Evolutionary conservation across 2,329 filamentous ascomycete genomes (phyloP).

Genomic region (Ustulina deusta): DNA sequence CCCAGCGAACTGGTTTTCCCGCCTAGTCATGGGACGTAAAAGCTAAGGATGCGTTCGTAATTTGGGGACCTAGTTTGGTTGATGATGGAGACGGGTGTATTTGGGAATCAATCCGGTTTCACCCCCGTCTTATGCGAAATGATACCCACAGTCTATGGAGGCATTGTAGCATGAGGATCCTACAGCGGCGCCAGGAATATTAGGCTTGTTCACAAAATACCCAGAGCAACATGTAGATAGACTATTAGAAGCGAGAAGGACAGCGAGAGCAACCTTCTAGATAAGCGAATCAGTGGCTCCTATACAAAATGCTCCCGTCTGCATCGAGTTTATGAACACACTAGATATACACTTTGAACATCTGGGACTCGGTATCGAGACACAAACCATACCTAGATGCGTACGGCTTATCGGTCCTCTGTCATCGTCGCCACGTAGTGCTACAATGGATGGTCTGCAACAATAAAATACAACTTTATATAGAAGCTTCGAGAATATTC

Average conservation of each 20-base stretch:
- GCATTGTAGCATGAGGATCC: slow-evolving; percentile 16
- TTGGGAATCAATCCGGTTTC: slow-evolving; percentile 10
- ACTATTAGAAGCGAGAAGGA: background rate
- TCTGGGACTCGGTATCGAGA: background rate
- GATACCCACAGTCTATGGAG: slow-evolving; percentile 35
- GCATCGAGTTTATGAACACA: background rate
- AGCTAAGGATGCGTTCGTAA: background rate
- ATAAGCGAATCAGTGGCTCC: background rate
- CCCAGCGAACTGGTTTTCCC: background rate
- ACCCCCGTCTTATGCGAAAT: slow-evolving; percentile 26
- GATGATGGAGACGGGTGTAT: slow-evolving; percentile 7
- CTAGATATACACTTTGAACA: background rate
- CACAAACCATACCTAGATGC: no score
- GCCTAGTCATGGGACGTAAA: background rate
- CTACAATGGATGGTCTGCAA: no score
- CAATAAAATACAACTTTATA: slow-evolving; percentile 6
- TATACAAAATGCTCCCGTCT: background rate
- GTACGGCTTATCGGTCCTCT: background rate
- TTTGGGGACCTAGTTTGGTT: background rate
- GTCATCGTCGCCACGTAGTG: background rate
- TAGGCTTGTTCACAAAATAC: background rate
- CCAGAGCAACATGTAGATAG: background rate
- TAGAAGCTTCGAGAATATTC: slow-evolving; percentile 42
- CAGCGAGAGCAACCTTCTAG: background rate
- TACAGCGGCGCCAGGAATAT: background rate